These are phyloP conservation scores for Aspergillus bertholletiae DNA, from an alignment of 495 filamentous ascomycete species.

Conservation along the genomic window DNA sequence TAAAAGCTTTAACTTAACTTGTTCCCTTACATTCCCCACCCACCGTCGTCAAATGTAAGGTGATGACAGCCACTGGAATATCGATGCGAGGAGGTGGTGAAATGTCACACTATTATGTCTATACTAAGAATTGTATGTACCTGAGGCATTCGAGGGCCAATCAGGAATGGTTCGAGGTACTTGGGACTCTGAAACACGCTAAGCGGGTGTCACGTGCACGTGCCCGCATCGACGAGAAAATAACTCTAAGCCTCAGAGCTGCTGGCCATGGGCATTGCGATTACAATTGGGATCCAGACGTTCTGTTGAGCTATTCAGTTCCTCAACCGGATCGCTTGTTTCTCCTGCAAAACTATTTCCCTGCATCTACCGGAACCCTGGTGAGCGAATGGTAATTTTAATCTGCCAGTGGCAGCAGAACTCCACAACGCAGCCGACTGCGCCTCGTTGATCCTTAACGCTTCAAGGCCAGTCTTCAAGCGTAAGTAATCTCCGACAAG, in stretches of 20 bases:
- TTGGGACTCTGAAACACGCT: slow-evolving; percentile 37
- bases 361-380: not conserved
- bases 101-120: too few species aligned
- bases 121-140: not conserved
- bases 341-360: slow-evolving; percentile 1
- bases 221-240: not conserved
- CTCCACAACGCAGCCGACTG: slow-evolving; percentile 20
- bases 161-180: slow-evolving; percentile 10
- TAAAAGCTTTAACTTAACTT: not conserved
- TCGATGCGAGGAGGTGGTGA: not conserved
- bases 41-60: not conserved
- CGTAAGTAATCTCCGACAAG: slow-evolving; percentile 17
- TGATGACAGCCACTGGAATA: not conserved
- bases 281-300: not conserved
- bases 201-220: slow-evolving; percentile 18
- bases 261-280: not conserved
- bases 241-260: not conserved
- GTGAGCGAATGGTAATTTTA: not conserved
- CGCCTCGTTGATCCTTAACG: slow-evolving; percentile 29
- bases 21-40: not conserved
- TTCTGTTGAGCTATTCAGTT: not conserved
- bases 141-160: slow-evolving; percentile 4
- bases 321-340: not conserved
- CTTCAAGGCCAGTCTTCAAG: slow-evolving; percentile 13
- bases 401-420: slow-evolving; percentile 7